Percentiles rank a stretch among this genome's conserved stretches.
These are phyloP conservation scores for Furcasterigmium sp. DNA, from an alignment of 2,329 filamentous ascomycete genomes.

Conservation along the genomic window DNA sequence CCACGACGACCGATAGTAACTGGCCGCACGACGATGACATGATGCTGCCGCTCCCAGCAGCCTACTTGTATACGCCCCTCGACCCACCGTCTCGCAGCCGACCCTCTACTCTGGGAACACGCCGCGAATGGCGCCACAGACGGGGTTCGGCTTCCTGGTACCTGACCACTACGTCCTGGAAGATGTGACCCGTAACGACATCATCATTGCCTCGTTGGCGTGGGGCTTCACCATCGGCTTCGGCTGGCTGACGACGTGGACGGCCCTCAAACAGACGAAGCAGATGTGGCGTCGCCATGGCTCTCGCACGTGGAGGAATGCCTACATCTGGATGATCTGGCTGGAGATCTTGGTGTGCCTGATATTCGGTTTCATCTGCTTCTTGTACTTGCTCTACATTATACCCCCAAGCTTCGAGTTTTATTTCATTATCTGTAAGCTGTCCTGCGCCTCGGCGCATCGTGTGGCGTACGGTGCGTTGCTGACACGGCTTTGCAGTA, in stretches of 20 bases:
- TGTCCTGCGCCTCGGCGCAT: not conserved
- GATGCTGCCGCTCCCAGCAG: not conserved
- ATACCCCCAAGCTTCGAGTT: slow-evolving; percentile 12
- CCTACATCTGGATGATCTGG: slow-evolving; percentile 44
- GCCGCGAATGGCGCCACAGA: not conserved
- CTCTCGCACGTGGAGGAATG: slow-evolving; percentile 23
- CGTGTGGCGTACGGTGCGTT: no score
- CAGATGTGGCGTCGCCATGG: slow-evolving; percentile 26
- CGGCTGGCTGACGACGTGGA: slow-evolving; percentile 32
- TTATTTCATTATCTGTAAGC: slow-evolving; percentile 11
- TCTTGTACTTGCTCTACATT: slow-evolving; percentile 11
- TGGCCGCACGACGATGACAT: not conserved
- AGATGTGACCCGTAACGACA: slow-evolving; percentile 15
- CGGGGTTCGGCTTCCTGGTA: slow-evolving; percentile 6
- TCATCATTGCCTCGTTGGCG: slow-evolving; percentile 24
- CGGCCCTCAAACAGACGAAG: slow-evolving; percentile 26
- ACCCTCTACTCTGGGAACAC: no score
- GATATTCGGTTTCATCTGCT: slow-evolving; percentile 32
- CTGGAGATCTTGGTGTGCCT: slow-evolving; percentile 35
- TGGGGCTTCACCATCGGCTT: slow-evolving; percentile 34
- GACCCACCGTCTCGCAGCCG: no score
- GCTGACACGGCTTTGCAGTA: slow-evolving; percentile 11
- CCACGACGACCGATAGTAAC: no score
- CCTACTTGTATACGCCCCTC: not conserved
- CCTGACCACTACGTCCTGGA: slow-evolving; percentile 13